These are phyloP conservation scores for Camelina hispida DNA, from an alignment of 345 rosid species.

Conservation along the genomic window DNA sequence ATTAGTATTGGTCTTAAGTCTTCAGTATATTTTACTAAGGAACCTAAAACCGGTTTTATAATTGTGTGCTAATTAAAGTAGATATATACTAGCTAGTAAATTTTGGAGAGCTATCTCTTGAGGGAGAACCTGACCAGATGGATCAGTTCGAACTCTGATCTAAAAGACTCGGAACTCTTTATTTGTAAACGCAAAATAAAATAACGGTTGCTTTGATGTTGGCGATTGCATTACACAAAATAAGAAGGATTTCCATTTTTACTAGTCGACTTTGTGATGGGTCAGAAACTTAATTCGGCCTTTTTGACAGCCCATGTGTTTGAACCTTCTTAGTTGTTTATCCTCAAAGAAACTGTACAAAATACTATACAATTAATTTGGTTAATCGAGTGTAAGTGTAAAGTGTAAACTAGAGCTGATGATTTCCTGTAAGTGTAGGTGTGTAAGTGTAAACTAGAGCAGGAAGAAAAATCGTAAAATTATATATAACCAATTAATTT, in stretches of 20 bases:
- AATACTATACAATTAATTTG: constrained; percentile 7
- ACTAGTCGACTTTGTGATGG: constrained; percentile 2
- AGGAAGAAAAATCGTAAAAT: background rate
- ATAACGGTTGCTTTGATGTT: background rate
- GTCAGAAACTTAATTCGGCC: constrained; percentile 21
- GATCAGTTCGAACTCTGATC: background rate
- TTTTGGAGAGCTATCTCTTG: background rate
- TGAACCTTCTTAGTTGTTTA: constrained; percentile 5
- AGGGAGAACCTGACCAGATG: background rate
- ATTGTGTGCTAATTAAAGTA: no score
- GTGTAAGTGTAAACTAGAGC: background rate
- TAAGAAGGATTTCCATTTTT: background rate
- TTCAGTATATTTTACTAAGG: background rate
- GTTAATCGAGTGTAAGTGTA: background rate
- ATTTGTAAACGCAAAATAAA: background rate
- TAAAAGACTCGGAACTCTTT: background rate
- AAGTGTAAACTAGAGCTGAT: background rate
- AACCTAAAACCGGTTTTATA: constrained; percentile 1
- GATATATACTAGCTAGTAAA: background rate
- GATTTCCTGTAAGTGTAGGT: background rate
- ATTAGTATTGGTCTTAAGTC: background rate
- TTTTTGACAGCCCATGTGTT: constrained; percentile 8
- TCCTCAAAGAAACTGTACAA: background rate
- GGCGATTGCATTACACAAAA: background rate
- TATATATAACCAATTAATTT: background rate